Base-by-base conservation (phyloP, 2,329 filamentous ascomycete species). In the Pseudogymnoascus sp. region DNA sequence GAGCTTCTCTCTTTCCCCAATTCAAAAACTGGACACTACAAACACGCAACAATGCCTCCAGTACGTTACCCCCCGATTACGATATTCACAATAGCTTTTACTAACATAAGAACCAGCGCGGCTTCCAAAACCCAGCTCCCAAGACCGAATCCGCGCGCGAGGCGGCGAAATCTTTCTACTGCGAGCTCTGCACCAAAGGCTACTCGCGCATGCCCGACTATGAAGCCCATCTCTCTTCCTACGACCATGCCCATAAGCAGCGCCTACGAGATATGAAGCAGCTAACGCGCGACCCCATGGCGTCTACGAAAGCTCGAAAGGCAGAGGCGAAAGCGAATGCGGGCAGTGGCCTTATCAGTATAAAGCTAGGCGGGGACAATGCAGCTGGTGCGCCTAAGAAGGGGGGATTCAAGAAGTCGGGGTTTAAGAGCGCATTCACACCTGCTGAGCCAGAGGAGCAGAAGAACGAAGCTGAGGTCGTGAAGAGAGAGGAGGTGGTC, bases 171-270 rank as follows among this genome's bases (percentile, higher is more conserved):
- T 86, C 90, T 36, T 95, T 96, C 78, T 92, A 90, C 78, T 96
- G 88, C 78, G 85, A 87, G 43, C 85, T 98, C 63, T 98, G 95
- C 80, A 87, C 89, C 68, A 98, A 98, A 78, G 93, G 93, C 71
- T 99, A 98, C 78, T 87, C 88, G 1, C 92, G 95, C 64, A 93
- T 96, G 83, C 93, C 96, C 74, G 93, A 98, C 75, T 97, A 96
- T 75, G 93, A 98, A 77, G 89, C 93, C 6, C 95, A 99, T 75
- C 90, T 97, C 64, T 87, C 87, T 68, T 95, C 90, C 71, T 98
- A 98, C 77, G 95, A 98, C 74, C 95, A 99, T 77, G 90, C 90
- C 71, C 95, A 99, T 77, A 93, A 92, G 75, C 92, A 96, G 79
- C 89, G 90, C 61, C 84, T 93, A 65, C 90, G 91, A 76, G 90